Evolutionary conservation across 2,329 filamentous ascomycete species (phyloP), one percentile per base, ranked within the genome.

Genomic region (Alternaria postmessia): DNA sequence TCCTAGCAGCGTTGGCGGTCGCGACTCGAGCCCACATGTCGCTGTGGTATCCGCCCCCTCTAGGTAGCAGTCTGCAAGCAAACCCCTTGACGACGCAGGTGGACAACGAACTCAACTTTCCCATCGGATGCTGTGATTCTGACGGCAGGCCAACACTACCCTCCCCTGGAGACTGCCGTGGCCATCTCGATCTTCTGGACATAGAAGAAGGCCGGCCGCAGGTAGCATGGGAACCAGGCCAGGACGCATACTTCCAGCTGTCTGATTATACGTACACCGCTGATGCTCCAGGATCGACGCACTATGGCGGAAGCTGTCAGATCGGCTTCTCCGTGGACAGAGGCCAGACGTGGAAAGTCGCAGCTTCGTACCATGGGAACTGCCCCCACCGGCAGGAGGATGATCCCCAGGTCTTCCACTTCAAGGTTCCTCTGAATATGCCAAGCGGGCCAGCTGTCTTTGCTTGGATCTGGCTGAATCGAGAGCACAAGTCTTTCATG

Each of bases 391-490:
- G 80, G 28, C 9, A 54, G 12, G 74, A 74, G n/a, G 70, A 78
- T 3, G 63, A 64, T 4, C 71, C 69, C 12, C 79, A 83, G 54
- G 69, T 68, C 12, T 83, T 83, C 67, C 65, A 78, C 8, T 81
- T 83, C 61, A 75, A 61, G 1, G 75, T 83, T 6, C 81, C 81
- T 0, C 60, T 57, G 14, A 80, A 82, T 53, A 66, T 82, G 39
- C 75, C 74, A 5, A 78, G 78, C 5, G 57, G 68, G 18, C 51
- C 58, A 34, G 77, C 75, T 14, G 59, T 83, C 26, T 82, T 83
- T 63, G 77, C 77, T 6, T 82, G 78, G 81, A 79, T 78, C 5
- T 83, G 79, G 81, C 68, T 81, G 58, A 83, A 83, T 54, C 76
- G 80, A 16, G 79, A 83, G 69, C 70, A 80, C 55, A 79, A 83